Base-by-base conservation (phyloP, 1,284 basidiomycete species). In the Ustilago xerochloae region DNA sequence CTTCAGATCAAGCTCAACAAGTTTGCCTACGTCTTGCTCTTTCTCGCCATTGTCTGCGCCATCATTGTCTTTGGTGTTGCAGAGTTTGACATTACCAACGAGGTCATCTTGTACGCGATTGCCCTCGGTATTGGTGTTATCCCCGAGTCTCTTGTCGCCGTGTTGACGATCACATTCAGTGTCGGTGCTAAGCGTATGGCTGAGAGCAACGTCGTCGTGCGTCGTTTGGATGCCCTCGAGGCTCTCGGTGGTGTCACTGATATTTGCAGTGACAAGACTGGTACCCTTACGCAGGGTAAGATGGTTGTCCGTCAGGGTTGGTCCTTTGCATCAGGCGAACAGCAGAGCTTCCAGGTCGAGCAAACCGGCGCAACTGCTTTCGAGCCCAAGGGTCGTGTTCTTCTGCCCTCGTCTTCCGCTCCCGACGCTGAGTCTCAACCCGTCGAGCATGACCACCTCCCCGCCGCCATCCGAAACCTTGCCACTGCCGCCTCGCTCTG, bases 1-100 rank as follows among this genome's bases (percentile, higher is more conserved):
- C 87, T 90, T 5, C 90, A 90, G 82, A 88, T 89, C 81, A 90
- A 89, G 82, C 85, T 88, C 61, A 87, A 87, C 79, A 88, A 87
- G 75, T 87, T 91, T 29, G 90, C 90, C 3, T 89, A 89, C 72
- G 81, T 88, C n/a, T 86, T 91, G 4, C 87, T 90, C 33, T 86
- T 83, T 16, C 86, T 87, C 41, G 89, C 89, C 12, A 85, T 89
- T 63, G 57, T 90, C 41, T 87, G 89, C 30, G 89, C 74, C 39
- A 78, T 79, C 57, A 65, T 81, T 50, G 66, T 79, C n/a, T 88
- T 90, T 66, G 87, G 87, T 33, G 88, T 88, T 3, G 88, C 88
- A 61, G 73, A 77, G 41, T 79, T 75, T 47, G 67, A 77, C 55
- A 53, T 78, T 65, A 77, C 84, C 52, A 84, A 87, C 56, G 84